Conservation (phyloP, 164 flowering plant species). For the Stephania cephalantha region DNA sequence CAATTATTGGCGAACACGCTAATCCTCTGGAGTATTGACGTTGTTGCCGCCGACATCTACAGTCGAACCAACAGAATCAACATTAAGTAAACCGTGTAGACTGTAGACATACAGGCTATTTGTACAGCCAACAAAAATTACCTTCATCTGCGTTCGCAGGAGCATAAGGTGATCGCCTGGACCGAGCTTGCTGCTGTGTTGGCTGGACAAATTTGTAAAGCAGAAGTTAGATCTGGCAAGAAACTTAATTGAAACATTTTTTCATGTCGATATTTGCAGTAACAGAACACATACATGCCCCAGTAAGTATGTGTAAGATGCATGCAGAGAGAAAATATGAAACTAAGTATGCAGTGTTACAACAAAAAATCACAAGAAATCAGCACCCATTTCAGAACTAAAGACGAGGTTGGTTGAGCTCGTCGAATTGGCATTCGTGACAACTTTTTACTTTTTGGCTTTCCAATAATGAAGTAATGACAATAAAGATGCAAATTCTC, state of each 20-base stretch:
- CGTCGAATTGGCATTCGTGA: too few species aligned
- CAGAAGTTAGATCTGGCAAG: neutral
- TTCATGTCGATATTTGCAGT: neutral
- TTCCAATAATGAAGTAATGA: too few species aligned
- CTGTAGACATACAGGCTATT: neutral
- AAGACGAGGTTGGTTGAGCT: too few species aligned
- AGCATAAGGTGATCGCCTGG: conserved; percentile 75
- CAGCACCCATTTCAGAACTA: too few species aligned
- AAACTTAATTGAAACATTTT: neutral
- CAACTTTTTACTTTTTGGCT: too few species aligned
- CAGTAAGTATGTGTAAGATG: too few species aligned
- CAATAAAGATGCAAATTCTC: too few species aligned
- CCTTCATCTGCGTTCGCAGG: conserved; percentile 33
- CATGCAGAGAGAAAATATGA: neutral
- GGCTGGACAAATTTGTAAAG: conserved; percentile 32
- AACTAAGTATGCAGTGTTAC: too few species aligned
- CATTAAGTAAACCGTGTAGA: neutral
- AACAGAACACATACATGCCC: too few species aligned
- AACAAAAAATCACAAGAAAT: too few species aligned
- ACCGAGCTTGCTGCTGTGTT: conserved; percentile 65
- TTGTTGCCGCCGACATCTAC: conserved; percentile 15
- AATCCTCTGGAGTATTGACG: neutral
- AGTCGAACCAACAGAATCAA: neutral
- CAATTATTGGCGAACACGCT: neutral
- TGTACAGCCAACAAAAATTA: conserved; percentile 1